Evolutionary conservation across 108 stramenopile species (phyloP).

Genomic region (Fragilaria crotonensis): DNA sequence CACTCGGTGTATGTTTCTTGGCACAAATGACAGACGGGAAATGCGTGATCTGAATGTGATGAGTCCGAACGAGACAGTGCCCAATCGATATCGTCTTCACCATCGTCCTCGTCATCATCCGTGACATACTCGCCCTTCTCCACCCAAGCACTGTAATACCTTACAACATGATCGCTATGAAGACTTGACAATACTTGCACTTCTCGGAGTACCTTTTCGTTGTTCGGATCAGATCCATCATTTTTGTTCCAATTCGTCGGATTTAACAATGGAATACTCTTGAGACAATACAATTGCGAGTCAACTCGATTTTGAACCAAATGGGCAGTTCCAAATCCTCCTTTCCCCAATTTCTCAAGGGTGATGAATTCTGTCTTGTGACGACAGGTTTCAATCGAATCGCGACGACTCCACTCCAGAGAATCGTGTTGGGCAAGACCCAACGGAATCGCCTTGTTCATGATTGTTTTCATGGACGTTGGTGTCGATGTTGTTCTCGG

Average conservation of each 20-base stretch:
- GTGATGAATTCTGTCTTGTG: slow-evolving; percentile 16
- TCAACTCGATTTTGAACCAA: slow-evolving; percentile 26
- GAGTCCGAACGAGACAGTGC: not conserved
- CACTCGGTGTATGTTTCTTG: slow-evolving; percentile 26
- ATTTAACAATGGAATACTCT: slow-evolving; percentile 21
- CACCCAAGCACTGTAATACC: slow-evolving; percentile 35
- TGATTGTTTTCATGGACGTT: no score
- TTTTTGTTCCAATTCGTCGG: no score
- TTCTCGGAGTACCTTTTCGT: slow-evolving; percentile 22
- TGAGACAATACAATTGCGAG: slow-evolving; percentile 25
- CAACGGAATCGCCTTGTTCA: no score
- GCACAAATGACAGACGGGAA: slow-evolving; percentile 39
- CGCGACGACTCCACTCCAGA: slow-evolving; percentile 5
- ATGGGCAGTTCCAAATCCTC: slow-evolving; percentile 35
- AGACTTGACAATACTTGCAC: slow-evolving; percentile 30
- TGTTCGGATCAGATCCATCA: slow-evolving; percentile 7
- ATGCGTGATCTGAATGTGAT: no score
- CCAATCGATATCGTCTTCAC: slow-evolving; percentile 6
- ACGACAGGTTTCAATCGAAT: not conserved
- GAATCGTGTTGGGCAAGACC: not conserved
- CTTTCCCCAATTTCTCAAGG: slow-evolving; percentile 19
- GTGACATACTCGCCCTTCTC: slow-evolving; percentile 13
- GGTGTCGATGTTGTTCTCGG: no score
- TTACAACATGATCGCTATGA: slow-evolving; percentile 29
- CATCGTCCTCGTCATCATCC: slow-evolving; percentile 10